phyloP scores from a whole-genome alignment of 345 rosid genomes.

The Mallotus nudiflorus region DNA sequence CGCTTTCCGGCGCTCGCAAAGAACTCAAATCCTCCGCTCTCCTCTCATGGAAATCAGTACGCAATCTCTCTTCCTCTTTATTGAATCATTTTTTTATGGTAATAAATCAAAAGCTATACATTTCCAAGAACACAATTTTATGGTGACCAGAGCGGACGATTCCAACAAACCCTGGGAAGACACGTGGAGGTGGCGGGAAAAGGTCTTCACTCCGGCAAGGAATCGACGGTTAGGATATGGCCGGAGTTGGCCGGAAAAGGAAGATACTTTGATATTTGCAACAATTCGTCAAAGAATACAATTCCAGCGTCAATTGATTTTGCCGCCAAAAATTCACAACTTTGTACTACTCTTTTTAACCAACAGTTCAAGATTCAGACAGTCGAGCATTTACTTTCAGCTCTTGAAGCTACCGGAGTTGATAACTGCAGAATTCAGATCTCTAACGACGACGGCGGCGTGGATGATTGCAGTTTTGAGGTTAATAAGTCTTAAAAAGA shows the following conservation, averaged over 20 bases:
- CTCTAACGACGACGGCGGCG: constrained; percentile 27
- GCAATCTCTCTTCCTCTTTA: constrained; percentile 12
- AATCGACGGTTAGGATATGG: constrained; percentile 53
- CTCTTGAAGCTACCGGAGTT: constrained; percentile 73
- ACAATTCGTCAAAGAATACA: constrained; percentile 21
- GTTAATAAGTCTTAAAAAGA: constrained; percentile 24
- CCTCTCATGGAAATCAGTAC: constrained; percentile 58
- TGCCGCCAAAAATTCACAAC: constrained; percentile 48
- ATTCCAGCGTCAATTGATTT: constrained; percentile 69
- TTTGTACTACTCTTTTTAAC: constrained; percentile 69
- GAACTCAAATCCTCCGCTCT: constrained; percentile 48
- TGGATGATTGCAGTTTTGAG: constrained; percentile 36
- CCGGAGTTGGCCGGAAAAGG: constrained; percentile 77
- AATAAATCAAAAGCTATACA: no score
- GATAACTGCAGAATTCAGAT: constrained; percentile 79
- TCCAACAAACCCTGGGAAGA: constrained; percentile 70
- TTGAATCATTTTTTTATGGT: neutral
- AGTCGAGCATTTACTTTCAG: constrained; percentile 85
- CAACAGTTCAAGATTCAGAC: constrained; percentile 59
- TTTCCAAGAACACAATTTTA: neutral
- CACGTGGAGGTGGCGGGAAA: constrained; percentile 52
- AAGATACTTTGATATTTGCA: constrained; percentile 55
- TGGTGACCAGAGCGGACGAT: constrained; percentile 55
- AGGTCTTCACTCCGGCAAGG: constrained; percentile 70
- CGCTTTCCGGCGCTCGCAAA: constrained; percentile 35